These are phyloP conservation scores for Phytophthora citrophthora DNA, from an alignment of 352 stramenopile genomes.

Conservation along the genomic window DNA sequence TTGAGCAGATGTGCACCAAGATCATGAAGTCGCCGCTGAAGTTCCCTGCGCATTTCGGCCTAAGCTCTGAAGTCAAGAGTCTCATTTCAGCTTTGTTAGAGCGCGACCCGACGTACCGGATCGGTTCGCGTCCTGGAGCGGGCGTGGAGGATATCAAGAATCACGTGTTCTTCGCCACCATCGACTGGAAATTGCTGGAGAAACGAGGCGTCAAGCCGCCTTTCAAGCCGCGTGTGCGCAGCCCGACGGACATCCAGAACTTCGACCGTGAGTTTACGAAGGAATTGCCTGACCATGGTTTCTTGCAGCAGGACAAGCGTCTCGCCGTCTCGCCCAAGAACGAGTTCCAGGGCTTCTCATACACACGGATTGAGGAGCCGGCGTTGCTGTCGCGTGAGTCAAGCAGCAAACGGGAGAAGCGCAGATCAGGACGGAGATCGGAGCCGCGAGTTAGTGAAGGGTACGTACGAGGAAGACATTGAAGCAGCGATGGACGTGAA, in stretches of 20 bases:
- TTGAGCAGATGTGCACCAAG: constrained; percentile 91
- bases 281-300: constrained; percentile 77
- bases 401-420: constrained; percentile 43
- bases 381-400: constrained; percentile 24
- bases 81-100: constrained; percentile 82
- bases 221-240: constrained; percentile 86
- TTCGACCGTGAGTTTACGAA: constrained; percentile 91
- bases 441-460: constrained; percentile 39
- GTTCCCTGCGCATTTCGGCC: constrained; percentile 84
- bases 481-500: constrained; percentile 27
- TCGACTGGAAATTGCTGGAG: constrained; percentile 82
- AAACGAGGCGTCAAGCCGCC: constrained; percentile 76
- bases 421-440: constrained; percentile 35
- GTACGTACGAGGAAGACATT: constrained; percentile 47
- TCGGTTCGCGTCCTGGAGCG: constrained; percentile 70
- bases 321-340: constrained; percentile 81
- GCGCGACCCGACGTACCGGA: constrained; percentile 69
- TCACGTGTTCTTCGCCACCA: constrained; percentile 82
- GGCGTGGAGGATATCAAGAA: constrained; percentile 79
- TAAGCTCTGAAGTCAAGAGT: constrained; percentile 78
- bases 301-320: constrained; percentile 81
- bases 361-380: constrained; percentile 50
- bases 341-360: constrained; percentile 89
- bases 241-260: constrained; percentile 87
- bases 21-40: constrained; percentile 91